Evolutionary conservation across 2,329 filamentous ascomycete species (phyloP), one percentile per base, ranked within the genome.

Genomic region (Diaporthe caulivora): DNA sequence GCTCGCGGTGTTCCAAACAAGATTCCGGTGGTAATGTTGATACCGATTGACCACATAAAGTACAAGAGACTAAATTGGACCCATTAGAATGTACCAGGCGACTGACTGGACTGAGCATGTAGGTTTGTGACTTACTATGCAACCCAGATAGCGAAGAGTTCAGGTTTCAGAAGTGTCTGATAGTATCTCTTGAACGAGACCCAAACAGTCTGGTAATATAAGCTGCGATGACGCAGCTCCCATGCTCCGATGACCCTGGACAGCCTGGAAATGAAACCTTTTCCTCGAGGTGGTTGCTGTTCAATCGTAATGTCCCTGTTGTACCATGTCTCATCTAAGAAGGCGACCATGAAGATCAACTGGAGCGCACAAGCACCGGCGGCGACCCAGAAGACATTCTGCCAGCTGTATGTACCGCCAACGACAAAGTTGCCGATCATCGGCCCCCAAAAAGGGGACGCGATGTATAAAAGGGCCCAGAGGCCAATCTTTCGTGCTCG

Each of bases 21-120:
- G 49, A 85, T 83, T 29, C 82, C 79, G 7, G 85, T 78, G 1
- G 84, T 86, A 0, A 83, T 83, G 62, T 86, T 86, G 75, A 86
- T 83, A 0, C 84, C 85, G 49, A 85, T 81, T 1, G 82, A 81
- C 80, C 80, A 82, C 10, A 80, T 79, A 54, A 82, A 81, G 71
- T 77, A 77, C 24, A 76, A 71, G 60, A 78, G 24, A 49, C 70
- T 72, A 26, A 17, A 24, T 0, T 40, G 24, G 26, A 1, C 26
- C 51, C 42, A 31, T 55, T 31, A 60, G 18, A 9, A 40, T 7
- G 0, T 7, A 0, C 2, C 4, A 51, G 11, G 7, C 10, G 34
- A n/a, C n/a, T n/a, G 3, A 37, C 2, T 31, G 21, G 18, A 1
- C 1, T n/a, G 17, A 37, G 5, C 7, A 2, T n/a, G n/a, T 53